Evolutionary conservation across 345 rosid species (phyloP), one percentile per base, ranked within the genome.

Genomic region (Limnanthes douglasii): DNA sequence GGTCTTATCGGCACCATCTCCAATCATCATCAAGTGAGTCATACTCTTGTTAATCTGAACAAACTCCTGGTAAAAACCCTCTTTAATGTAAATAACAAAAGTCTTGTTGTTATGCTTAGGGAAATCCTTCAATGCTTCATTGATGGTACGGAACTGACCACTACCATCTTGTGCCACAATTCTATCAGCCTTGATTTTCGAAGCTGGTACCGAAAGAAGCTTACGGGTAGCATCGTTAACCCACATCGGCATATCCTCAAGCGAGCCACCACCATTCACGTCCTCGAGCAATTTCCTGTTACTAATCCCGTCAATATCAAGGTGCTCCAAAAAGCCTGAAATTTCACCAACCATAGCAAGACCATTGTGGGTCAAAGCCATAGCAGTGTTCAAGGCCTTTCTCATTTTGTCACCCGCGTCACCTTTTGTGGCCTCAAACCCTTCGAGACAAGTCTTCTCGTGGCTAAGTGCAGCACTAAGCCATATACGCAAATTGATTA

Each of bases 141-240:
- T 54, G 48, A 86, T 69, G 14, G 82, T 78, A 4, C 27, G 46
- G 39, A 48, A 75, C 26, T 70, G 50, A 4, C 97, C 97, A 9
- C 85, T 78, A 15, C 97, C 97, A 22, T 86, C 95, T 29, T 75
- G 55, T 0, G 93, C 97, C 16, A 86, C 84, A 2, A 61, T 60
- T 1, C 78, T 10, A 32, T 73, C 48, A 6, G 93, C 62, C 40
- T 60, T 59, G 1, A 64, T 17, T 2, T 41, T 33, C 0, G 51
- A 45, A 13, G 49, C 5, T 11, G 34, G 18, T 4, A 40, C 24
- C 0, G 11, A 11, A 19, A 65, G 57, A 23, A 74, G 73, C 20
- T 56, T 61, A 8, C 75, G 59, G 0, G 34, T 15, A 1, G 60
- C 46, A 0, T 19, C 14, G 5, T 50, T 56, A 1, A 52, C 28